Percentiles rank a stretch among this genome's conserved stretches.
These are phyloP conservation scores for Trypanosoma conorhini DNA, from an alignment of 208 protist species.

Conservation along the genomic window DNA sequence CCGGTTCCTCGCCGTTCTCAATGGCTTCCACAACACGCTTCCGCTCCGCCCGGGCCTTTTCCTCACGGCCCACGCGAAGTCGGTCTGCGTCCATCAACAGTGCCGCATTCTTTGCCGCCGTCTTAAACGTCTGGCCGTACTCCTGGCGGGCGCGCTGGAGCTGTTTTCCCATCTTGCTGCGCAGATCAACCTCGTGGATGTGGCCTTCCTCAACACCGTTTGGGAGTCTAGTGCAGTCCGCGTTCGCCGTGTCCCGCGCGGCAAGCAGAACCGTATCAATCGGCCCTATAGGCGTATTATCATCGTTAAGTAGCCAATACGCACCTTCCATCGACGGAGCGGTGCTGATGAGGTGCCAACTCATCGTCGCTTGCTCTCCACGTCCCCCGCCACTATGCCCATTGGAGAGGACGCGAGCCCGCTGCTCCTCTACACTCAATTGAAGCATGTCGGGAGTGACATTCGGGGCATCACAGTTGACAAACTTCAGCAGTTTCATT, in stretches of 20 bases:
- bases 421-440: conserved; percentile 11
- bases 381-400: neutral
- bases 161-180: conserved; percentile 68
- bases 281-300: conserved; percentile 58
- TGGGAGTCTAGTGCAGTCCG: conserved; percentile 3
- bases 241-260: conserved; percentile 20
- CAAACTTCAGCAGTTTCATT: conserved; percentile 83
- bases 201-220: conserved; percentile 24
- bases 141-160: conserved; percentile 61
- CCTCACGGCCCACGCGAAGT: conserved; percentile 46
- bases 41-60: conserved; percentile 48
- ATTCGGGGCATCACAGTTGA: conserved; percentile 74
- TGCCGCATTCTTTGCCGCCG: conserved; percentile 46
- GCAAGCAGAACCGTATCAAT: conserved; percentile 56
- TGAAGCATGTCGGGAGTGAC: conserved; percentile 39
- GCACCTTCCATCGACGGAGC: conserved; percentile 24
- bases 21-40: conserved; percentile 67
- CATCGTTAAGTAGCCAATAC: conserved; percentile 80
- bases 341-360: conserved; percentile 18
- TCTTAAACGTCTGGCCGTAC: conserved; percentile 79
- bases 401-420: conserved; percentile 8
- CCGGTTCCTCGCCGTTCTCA: conserved; percentile 41
- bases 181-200: conserved; percentile 60
- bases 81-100: conserved; percentile 73
- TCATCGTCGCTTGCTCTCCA: neutral